Evolutionary conservation across 1,139 yeast genomes (phyloP).

Genomic region (Nakaseomyces delphensis): DNA sequence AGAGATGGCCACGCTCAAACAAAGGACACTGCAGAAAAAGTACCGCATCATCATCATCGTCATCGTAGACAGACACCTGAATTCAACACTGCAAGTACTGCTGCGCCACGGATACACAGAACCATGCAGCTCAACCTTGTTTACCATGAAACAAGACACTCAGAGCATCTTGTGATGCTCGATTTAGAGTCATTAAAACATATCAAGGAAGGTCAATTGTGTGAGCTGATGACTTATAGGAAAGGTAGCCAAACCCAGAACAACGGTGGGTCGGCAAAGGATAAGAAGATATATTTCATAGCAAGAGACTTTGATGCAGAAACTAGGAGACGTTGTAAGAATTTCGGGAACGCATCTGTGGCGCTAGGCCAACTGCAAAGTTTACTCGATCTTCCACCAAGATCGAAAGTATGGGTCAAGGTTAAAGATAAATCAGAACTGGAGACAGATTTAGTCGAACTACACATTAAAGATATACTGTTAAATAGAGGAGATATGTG

Average conservation of each 20-base stretch:
- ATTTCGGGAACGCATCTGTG: slow-evolving; percentile 42
- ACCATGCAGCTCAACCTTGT: slow-evolving; percentile 43
- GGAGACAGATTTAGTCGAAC: slow-evolving; percentile 74
- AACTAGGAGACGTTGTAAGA: slow-evolving; percentile 28
- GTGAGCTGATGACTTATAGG: slow-evolving; percentile 45
- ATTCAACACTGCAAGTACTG: neutral
- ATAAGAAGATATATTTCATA: slow-evolving; percentile 38
- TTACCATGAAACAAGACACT: slow-evolving; percentile 64
- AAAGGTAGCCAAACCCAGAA: slow-evolving; percentile 7
- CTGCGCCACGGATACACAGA: slow-evolving; percentile 8
- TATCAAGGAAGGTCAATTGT: slow-evolving; percentile 62
- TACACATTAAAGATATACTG: slow-evolving; percentile 71
- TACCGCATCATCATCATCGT: neutral
- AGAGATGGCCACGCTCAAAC: too few relatives aligned
- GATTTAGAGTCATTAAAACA: slow-evolving; percentile 52
- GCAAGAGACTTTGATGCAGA: slow-evolving; percentile 36
- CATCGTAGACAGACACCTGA: neutral
- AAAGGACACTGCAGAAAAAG: neutral
- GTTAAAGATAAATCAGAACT: slow-evolving; percentile 40
- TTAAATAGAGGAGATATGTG: slow-evolving; percentile 92
- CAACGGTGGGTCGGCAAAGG: slow-evolving; percentile 11
- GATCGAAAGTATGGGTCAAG: slow-evolving; percentile 53
- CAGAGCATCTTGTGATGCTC: slow-evolving; percentile 51
- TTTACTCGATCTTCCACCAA: slow-evolving; percentile 55
- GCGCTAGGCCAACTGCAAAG: slow-evolving; percentile 55